A percentile compares a stretch with the other conserved stretches of the same genome.
Conservation (phyloP, 805 yeast species). For the Metschnikowia picachoensis region DNA sequence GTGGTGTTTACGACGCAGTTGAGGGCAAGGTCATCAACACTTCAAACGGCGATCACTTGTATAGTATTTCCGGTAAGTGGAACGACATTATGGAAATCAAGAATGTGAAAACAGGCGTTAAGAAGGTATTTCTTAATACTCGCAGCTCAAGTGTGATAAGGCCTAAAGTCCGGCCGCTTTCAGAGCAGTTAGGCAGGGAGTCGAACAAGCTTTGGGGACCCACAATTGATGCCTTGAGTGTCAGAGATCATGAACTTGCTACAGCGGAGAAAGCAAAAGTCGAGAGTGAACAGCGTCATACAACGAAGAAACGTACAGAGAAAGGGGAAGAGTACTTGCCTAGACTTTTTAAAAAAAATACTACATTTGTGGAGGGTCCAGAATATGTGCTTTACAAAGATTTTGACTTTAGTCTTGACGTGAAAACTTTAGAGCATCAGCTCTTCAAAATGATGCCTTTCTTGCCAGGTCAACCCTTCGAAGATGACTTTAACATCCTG, state of each 20-base stretch:
- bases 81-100: constrained; percentile 76
- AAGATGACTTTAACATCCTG: constrained; percentile 62
- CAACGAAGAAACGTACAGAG: constrained; percentile 69
- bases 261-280: constrained; percentile 85
- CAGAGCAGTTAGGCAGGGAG: constrained; percentile 78
- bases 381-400: constrained; percentile 62
- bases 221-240: constrained; percentile 76
- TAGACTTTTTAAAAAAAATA: constrained; percentile 49
- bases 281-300: constrained; percentile 79
- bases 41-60: constrained; percentile 49
- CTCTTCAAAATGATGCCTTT: constrained; percentile 71
- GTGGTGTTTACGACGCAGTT: constrained; percentile 88
- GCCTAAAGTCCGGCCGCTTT: constrained; percentile 74
- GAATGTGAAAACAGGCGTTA: constrained; percentile 41
- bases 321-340: constrained; percentile 82
- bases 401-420: constrained; percentile 48
- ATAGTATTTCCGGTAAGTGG: constrained; percentile 87
- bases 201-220: constrained; percentile 79
- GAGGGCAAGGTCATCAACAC: constrained; percentile 51
- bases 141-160: constrained; percentile 44
- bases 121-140: constrained; percentile 45
- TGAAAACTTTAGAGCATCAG: constrained; percentile 51
- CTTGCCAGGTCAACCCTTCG: constrained; percentile 74
- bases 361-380: constrained; percentile 34
- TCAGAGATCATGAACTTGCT: constrained; percentile 75